Percentiles rank a stretch among this genome's conserved stretches.
Conservation (phyloP, 768 basidiomycete species). For the Kwoniella sp. region DNA sequence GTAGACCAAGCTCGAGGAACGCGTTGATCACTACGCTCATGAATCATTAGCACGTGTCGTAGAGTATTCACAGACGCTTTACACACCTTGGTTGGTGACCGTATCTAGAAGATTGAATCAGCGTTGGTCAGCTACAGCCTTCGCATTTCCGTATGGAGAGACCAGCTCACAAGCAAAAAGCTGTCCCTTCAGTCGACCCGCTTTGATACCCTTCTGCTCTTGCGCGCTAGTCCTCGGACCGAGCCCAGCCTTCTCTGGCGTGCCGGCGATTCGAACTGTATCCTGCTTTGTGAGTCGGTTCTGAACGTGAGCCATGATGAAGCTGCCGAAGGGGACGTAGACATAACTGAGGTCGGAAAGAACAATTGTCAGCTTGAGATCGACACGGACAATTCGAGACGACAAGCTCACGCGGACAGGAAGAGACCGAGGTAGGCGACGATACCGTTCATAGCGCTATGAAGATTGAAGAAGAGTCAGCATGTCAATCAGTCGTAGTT, state of each 20-base stretch:
- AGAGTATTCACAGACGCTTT: not conserved
- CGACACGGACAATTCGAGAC: not conserved
- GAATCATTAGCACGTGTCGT: not conserved
- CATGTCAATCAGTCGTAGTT: too few relatives aligned
- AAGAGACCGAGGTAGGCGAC: constrained; percentile 90
- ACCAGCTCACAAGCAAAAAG: constrained; percentile 72
- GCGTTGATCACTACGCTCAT: constrained; percentile 63
- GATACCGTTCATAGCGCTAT: constrained; percentile 71
- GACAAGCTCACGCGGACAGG: constrained; percentile 70
- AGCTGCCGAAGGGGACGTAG: constrained; percentile 90
- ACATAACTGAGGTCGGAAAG: constrained; percentile 60
- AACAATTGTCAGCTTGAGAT: constrained; percentile 10
- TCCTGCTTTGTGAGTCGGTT: constrained; percentile 22
- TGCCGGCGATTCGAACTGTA: constrained; percentile 48
- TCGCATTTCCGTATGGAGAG: too few relatives aligned
- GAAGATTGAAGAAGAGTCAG: constrained; percentile 6
- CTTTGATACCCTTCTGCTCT: constrained; percentile 48
- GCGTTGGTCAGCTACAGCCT: not conserved
- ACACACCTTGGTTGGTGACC: constrained; percentile 74
- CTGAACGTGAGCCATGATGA: constrained; percentile 68
- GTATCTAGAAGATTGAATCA: constrained; percentile 34
- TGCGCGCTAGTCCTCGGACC: constrained; percentile 39
- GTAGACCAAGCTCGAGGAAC: constrained; percentile 77
- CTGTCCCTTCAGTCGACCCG: constrained; percentile 74
- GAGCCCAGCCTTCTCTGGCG: constrained; percentile 51